Conservation (phyloP, 257 asterid genomes). For the Agastache rugosa region DNA sequence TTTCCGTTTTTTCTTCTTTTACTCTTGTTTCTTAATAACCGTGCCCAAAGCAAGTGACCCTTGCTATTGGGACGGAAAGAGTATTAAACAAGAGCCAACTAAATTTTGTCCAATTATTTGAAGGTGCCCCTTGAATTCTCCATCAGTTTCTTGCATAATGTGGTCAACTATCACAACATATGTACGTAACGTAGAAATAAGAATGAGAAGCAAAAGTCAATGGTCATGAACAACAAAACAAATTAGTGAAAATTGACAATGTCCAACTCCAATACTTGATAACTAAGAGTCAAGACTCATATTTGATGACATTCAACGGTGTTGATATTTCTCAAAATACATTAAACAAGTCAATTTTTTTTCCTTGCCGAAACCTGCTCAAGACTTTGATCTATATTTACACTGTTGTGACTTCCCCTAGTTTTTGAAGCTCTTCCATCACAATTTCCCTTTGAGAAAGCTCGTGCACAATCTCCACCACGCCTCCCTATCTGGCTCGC, state of each 20-base stretch:
- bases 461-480: conserved; percentile 80
- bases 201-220: not conserved
- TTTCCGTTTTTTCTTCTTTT: too few species aligned
- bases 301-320: not conserved
- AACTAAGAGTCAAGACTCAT: not conserved
- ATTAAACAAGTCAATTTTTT: not conserved
- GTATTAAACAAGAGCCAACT: not conserved
- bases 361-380: conserved; percentile 11
- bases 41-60: too few species aligned
- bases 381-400: conserved; percentile 41
- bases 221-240: not conserved
- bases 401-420: conserved; percentile 25
- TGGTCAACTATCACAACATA: not conserved
- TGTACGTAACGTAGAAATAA: not conserved
- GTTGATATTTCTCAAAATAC: not conserved
- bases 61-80: too few species aligned
- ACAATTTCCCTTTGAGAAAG: conserved; percentile 85
- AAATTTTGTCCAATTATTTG: not conserved
- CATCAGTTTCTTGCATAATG: conserved; percentile 16
- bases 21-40: too few species aligned
- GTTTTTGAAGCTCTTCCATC: conserved; percentile 31
- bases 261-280: not conserved
- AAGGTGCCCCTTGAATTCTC: conserved; percentile 10
- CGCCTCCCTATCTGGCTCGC: conserved; percentile 71
- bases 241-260: not conserved